Base-by-base conservation (phyloP, 257 asterid species). In the Primulina eburnea region DNA sequence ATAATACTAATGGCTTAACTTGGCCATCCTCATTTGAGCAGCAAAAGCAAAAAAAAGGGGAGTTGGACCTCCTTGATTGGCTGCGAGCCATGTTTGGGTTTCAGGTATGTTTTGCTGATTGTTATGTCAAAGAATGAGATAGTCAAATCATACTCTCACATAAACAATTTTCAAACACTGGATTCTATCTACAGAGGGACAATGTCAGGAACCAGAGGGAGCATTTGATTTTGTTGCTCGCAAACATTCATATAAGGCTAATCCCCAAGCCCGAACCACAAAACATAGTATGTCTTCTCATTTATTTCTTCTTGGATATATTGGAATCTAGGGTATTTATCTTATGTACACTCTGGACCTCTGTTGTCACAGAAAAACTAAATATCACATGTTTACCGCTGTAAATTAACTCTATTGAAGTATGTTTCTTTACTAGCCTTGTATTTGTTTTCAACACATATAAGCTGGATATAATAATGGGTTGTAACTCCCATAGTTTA, bases 31-130 rank as follows among this genome's bases (percentile, higher is more conserved):
- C 94, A 11, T 89, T 90, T 68, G 97, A 94, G 83, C 92, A 81
- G 68, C 90, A 86, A n/a, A 76, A 89, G 71, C 96, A 86, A 81
- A 94, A 83, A 79, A 69, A 88, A 52, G 96, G 90, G 80, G 97
- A 89, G 63, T 70, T 91, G 80, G 99, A 94, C 86, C 85, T 94
- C 73, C 96, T 94, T 58, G 99, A 94, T 79, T 94, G 99, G 99
- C 86, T 94, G 75, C 82, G 96, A 73, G 99, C 96, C 63, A 89
- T 94, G 97, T 94, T 94, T 52, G 96, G 99, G 61, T 94, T 93
- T 84, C 99, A 93, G 96, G 97, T 84, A 86, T 66, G 88, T 59
- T 67, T 62, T 78, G 9, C 60, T 76, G 61, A 73, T 64, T 81
- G 35, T 65, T 80, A 63, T 76, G 65, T 61, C 64, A 64, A 62